Percentiles rank a stretch among this genome's conserved stretches.
phyloP scores from a whole-genome alignment of 1,139 yeast species.

The Schwanniomyces etchellsii region DNA sequence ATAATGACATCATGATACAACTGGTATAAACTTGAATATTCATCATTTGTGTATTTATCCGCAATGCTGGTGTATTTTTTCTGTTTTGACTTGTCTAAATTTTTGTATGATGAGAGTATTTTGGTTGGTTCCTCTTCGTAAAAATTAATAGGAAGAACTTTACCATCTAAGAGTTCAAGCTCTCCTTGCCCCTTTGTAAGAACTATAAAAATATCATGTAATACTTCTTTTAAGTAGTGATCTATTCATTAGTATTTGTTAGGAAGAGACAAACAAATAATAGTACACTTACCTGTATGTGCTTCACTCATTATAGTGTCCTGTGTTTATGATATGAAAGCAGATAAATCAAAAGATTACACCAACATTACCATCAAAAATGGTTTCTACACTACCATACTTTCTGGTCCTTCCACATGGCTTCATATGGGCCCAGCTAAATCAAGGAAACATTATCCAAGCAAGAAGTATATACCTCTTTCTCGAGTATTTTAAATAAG shows the following conservation, averaged over 20 bases:
- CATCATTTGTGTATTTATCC: constrained; percentile 15
- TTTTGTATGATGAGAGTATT: constrained; percentile 37
- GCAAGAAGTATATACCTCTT: too few species aligned
- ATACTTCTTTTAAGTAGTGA: not conserved
- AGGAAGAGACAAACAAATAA: constrained; percentile 1
- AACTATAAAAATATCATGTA: constrained; percentile 21
- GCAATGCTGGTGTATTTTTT: constrained; percentile 15
- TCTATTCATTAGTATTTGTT: not conserved
- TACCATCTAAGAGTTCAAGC: constrained; percentile 27
- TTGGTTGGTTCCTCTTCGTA: constrained; percentile 37
- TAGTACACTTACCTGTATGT: constrained; percentile 1
- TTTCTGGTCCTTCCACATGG: too few species aligned
- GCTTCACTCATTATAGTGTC: constrained; percentile 1
- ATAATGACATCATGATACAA: constrained; percentile 72
- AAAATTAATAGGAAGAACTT: constrained; percentile 40
- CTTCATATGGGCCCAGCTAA: too few species aligned
- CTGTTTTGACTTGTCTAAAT: constrained; percentile 23
- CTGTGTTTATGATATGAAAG: too few species aligned
- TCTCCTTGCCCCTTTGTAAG: constrained; percentile 26
- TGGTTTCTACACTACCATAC: too few species aligned
- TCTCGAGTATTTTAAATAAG: too few species aligned
- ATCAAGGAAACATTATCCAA: too few species aligned
- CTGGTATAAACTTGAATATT: constrained; percentile 44
- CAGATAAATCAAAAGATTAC: too few species aligned
- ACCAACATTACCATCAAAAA: too few species aligned